These are phyloP conservation scores for Dictyostelium capitatum DNA, from an alignment of 78 protist genomes.

Conservation along the genomic window DNA sequence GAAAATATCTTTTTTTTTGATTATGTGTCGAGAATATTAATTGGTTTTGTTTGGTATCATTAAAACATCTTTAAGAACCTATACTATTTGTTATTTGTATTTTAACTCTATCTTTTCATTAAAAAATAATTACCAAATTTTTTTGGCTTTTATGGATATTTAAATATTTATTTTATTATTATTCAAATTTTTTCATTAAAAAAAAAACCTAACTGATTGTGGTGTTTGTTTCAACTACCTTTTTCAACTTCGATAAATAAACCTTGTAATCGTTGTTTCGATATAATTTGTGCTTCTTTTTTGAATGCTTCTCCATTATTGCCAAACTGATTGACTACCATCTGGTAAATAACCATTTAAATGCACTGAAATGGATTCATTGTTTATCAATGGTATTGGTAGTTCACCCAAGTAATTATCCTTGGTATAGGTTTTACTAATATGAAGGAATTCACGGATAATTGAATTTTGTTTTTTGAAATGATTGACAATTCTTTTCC, in stretches of 20 bases:
- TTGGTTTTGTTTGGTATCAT: no score
- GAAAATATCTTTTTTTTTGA: no score
- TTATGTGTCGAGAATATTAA: no score
- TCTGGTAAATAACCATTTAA: conserved; percentile 51
- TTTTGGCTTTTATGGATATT: no score
- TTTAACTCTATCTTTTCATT: no score
- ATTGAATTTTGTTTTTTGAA: conserved; percentile 67
- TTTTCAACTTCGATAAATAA: conserved; percentile 47
- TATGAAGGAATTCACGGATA: conserved; percentile 70
- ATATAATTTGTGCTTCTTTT: conserved; percentile 51
- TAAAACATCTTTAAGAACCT: no score
- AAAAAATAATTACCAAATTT: no score
- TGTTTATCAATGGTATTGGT: conserved; percentile 46
- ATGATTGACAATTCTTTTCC: conserved; percentile 73
- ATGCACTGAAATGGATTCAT: conserved; percentile 23
- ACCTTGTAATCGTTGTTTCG: conserved; percentile 62
- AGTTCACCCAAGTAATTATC: conserved; percentile 71
- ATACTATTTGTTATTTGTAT: no score
- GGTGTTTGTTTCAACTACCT: no score
- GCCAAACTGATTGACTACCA: conserved; percentile 45
- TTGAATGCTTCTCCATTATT: conserved; percentile 76
- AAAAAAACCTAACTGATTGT: no score
- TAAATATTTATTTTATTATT: no score
- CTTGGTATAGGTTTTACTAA: conserved; percentile 39
- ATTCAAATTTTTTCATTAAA: no score